Evolutionary conservation across 345 rosid genomes (phyloP).

Genomic region (Garcia nutans): DNA sequence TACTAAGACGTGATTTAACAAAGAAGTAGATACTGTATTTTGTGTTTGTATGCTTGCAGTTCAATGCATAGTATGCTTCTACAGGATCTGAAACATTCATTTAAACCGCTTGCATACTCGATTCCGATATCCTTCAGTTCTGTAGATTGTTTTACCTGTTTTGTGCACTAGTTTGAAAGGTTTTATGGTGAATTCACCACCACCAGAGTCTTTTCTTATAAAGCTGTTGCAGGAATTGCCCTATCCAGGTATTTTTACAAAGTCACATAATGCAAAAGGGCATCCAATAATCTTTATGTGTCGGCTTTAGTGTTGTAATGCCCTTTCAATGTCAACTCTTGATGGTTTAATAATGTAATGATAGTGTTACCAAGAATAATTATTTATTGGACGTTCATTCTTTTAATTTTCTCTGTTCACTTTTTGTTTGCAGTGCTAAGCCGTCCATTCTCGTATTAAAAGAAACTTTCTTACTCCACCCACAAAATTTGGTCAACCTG

Average conservation of each 20-base stretch:
- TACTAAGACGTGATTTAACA: neutral
- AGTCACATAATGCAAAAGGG: neutral
- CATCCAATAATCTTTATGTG: neutral
- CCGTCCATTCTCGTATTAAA: conserved; percentile 4
- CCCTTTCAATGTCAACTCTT: neutral
- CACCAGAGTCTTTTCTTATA: neutral
- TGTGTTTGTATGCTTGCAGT: neutral
- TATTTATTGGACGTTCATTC: neutral
- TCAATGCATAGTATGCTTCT: neutral
- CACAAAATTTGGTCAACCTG: neutral
- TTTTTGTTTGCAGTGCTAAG: neutral
- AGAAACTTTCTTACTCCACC: neutral
- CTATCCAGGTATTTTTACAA: neutral
- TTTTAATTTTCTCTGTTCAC: neutral
- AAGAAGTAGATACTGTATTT: neutral
- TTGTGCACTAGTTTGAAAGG: neutral
- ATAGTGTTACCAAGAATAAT: neutral
- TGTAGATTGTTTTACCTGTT: neutral
- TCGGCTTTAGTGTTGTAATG: neutral
- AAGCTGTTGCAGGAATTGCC: neutral
- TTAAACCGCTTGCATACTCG: too few relatives aligned
- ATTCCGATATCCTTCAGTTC: neutral
- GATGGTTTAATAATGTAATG: neutral
- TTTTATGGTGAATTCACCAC: neutral
- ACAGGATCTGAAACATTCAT: neutral